Conservation (phyloP, 106 monocot genomes). For the Acanthochlamys bracteata region DNA sequence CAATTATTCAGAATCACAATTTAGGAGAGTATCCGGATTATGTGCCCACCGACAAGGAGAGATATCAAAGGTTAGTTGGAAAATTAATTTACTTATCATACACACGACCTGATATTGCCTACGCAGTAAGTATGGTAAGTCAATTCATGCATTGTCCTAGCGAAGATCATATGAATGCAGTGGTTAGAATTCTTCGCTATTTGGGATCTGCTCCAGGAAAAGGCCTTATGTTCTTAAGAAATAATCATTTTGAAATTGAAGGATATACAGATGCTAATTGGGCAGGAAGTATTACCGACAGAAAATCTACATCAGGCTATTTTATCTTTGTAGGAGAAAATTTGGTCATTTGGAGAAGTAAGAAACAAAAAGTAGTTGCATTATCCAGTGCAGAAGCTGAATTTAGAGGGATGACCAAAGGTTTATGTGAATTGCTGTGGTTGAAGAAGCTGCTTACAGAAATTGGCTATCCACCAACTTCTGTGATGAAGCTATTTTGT, state of each 20-base stretch:
- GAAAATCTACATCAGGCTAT: too few species aligned
- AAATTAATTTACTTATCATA: background rate
- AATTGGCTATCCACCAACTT: too few species aligned
- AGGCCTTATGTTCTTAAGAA: background rate
- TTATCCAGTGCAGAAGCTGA: background rate
- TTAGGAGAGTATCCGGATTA: background rate
- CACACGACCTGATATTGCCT: background rate
- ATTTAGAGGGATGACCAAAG: background rate
- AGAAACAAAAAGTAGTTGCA: constrained; percentile 1
- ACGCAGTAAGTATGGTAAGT: too few species aligned
- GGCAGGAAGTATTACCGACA: too few species aligned
- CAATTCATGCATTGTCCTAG: too few species aligned
- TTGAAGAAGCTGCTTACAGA: too few species aligned
- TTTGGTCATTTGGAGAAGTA: constrained; percentile 7
- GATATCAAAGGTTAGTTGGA: constrained; percentile 1
- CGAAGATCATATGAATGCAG: background rate
- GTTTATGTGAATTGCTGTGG: too few species aligned
- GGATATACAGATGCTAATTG: constrained; percentile 1
- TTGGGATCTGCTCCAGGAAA: background rate
- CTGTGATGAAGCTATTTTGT: too few species aligned
- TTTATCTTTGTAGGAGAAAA: constrained; percentile 3
- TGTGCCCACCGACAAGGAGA: background rate
- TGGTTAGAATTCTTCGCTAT: background rate
- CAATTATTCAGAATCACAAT: background rate
- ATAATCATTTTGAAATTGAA: background rate